Base-by-base conservation (phyloP, 768 basidiomycete species). In the Rhizopogon salebrosus region DNA sequence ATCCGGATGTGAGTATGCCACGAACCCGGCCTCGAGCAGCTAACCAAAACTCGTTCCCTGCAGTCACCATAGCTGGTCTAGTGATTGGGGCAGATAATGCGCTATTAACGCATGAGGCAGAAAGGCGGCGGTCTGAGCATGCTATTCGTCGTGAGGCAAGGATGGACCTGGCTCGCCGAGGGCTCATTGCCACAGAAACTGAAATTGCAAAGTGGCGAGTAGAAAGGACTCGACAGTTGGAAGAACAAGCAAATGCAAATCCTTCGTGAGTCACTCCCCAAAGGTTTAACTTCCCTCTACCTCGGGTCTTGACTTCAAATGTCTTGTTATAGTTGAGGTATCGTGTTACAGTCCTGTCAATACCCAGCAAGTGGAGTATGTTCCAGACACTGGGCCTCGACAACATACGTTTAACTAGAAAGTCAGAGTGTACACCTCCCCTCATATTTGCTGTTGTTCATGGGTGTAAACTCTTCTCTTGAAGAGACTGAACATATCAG, bases 381-480 rank as follows among this genome's bases (percentile, higher is more conserved):
- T 9, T 29, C 27, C 27, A 9, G 27, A 20, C 18, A 40, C 39
- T 41, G n/a, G 23, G 40, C 24, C 39, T 26, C n/a, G 38, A 20
- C 31, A 38, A 56, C 87, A 52, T 56, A 92, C 91, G 65, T 92
- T 92, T 9, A 94, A 94, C 85, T 91, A 99, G 72, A 95, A 98
- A 0, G 97, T 99, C 62, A 98, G 69, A 22, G 98, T 76, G 65
- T 95, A 98, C 11, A 99, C 85, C 68, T 98, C 95, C 6, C 97
- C 97, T 86, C 84, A 67, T 97, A 98, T 60, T 91, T 91, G 57
- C 92, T 92, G 70, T 95, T 98, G 72, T 89, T 79, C 68, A 79
- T 82, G 24, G 98, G 75, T 20, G 85, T 86, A 65, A 95, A 94
- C 97, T 95, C 98, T 67, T 98, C 97, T n/a, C 98, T 63, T 22